A percentile compares a stretch with the other conserved stretches of the same genome.
phyloP scores from a whole-genome alignment of 176 grass and related monocot species.

The Carex pumila region DNA sequence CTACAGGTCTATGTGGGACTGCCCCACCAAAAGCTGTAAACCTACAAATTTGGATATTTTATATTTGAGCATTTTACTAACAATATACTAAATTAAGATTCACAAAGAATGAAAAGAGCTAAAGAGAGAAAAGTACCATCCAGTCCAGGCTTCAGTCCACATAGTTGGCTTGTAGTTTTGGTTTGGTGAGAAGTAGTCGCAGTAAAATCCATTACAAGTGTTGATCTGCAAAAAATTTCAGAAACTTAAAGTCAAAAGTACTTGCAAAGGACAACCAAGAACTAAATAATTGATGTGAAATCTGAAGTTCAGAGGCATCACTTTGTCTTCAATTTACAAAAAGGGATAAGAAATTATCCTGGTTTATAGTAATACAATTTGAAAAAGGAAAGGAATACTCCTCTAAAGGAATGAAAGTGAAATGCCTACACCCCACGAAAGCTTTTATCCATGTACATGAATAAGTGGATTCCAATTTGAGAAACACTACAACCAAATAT shows the following conservation, averaged over 20 bases:
- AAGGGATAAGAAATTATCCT: constrained; percentile 5
- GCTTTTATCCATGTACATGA: neutral
- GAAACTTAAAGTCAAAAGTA: neutral
- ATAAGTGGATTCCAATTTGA: neutral
- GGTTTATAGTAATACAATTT: neutral
- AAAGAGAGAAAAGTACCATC: constrained; percentile 43
- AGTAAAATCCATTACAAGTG: constrained; percentile 94
- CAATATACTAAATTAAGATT: neutral
- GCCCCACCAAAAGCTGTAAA: constrained; percentile 71
- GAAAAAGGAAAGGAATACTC: constrained; percentile 1
- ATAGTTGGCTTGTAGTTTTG: constrained; percentile 56
- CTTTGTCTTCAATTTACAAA: neutral
- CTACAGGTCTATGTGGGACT: constrained; percentile 69
- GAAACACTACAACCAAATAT: neutral
- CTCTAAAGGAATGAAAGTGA: constrained; percentile 28
- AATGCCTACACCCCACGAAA: constrained; percentile 1
- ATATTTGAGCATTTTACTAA: neutral
- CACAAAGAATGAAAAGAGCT: neutral
- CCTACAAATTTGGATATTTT: constrained; percentile 27
- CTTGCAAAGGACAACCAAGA: neutral
- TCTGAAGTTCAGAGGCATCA: constrained; percentile 2
- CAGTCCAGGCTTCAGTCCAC: constrained; percentile 97
- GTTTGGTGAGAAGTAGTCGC: constrained; percentile 84
- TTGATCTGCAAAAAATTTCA: constrained; percentile 45
- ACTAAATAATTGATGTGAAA: neutral